Evolutionary conservation across 495 filamentous ascomycete genomes (phyloP), one percentile per base, ranked within the genome.

Genomic region (Tetracladium marchalianum): DNA sequence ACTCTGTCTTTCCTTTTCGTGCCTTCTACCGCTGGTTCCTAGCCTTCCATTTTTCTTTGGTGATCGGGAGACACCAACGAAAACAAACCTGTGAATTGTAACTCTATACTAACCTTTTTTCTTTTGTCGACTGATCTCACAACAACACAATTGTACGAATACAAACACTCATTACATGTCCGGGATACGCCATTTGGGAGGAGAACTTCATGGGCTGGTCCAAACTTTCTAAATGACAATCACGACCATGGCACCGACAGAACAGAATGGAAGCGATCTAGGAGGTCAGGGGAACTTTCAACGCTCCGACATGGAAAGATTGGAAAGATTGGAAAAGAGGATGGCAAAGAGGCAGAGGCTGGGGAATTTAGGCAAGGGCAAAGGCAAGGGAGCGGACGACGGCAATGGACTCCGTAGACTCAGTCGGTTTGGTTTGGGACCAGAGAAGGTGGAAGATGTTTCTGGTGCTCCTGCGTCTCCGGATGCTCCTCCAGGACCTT

Each of bases 21-120:
- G 40, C 31, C 46, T 46, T 57, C 50, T 50, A 52, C 50, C 47
- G 42, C 54, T 53, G 52, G 58, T 40, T 54, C 52, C 52, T 55
- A 50, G 39, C 6, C 18, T 51, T 22, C 31, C n/a, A n/a, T n/a
- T n/a, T 19, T 50, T 53, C 43, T 52, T 52, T 11, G 17, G 41
- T 33, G 17, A 17, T 35, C 22, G 17, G 22, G 44, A 16, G 46
- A 44, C 43, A 18, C 42, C 34, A 43, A 49, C 41, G 22, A 34
- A 44, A 42, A 31, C 13, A 11, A 15, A 22, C 17, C n/a, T n/a
- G n/a, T n/a, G n/a, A n/a, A 32, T 39, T 16, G 39, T 19, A 31
- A 44, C 17, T 12, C 15, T 9, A 34, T 34, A 22, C 38, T 18
- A 16, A 39, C 41, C 19, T 8, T 11, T 44, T 33, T 32, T 34